phyloP scores from a whole-genome alignment of 2,329 filamentous ascomycete species.

The Neofusicoccum umdonicola region DNA sequence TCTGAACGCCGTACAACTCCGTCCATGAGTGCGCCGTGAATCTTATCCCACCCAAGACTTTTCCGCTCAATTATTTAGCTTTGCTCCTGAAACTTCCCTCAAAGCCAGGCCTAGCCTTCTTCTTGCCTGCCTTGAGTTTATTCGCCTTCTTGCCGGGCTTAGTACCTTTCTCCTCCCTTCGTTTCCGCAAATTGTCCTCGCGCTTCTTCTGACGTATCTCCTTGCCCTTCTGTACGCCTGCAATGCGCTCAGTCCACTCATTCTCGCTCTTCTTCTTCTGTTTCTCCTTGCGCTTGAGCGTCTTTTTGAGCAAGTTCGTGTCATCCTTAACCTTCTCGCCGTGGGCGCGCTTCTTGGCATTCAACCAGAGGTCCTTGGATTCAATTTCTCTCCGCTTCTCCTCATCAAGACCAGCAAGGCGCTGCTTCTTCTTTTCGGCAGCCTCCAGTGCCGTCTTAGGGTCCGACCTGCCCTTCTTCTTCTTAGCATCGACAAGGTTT shows the following conservation, averaged over 20 bases:
- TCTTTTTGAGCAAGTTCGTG: constrained; percentile 79
- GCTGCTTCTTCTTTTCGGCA: constrained; percentile 80
- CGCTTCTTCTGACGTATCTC: constrained; percentile 51
- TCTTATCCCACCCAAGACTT: neutral
- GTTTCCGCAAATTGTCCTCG: constrained; percentile 60
- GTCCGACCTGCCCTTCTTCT: constrained; percentile 81
- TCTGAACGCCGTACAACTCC: neutral
- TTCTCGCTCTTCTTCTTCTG: constrained; percentile 87
- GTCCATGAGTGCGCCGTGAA: neutral
- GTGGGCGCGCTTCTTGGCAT: constrained; percentile 81
- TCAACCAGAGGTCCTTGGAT: constrained; percentile 93
- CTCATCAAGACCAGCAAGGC: constrained; percentile 71
- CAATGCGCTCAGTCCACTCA: constrained; percentile 63
- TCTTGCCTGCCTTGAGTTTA: constrained; percentile 49
- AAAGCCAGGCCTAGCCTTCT: constrained; percentile 54
- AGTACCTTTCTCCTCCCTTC: constrained; percentile 74
- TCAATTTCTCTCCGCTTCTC: constrained; percentile 81
- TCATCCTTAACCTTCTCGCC: constrained; percentile 89
- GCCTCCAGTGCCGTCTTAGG: constrained; percentile 81
- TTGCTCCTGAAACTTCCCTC: constrained; percentile 65
- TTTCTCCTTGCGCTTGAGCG: constrained; percentile 87
- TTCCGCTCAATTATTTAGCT: neutral
- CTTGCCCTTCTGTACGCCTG: constrained; percentile 46
- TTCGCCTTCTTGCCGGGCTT: constrained; percentile 56
- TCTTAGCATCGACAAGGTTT: constrained; percentile 62